Evolutionary conservation across 257 asterid species (phyloP).

Genomic region (Orobanche coerulescens): DNA sequence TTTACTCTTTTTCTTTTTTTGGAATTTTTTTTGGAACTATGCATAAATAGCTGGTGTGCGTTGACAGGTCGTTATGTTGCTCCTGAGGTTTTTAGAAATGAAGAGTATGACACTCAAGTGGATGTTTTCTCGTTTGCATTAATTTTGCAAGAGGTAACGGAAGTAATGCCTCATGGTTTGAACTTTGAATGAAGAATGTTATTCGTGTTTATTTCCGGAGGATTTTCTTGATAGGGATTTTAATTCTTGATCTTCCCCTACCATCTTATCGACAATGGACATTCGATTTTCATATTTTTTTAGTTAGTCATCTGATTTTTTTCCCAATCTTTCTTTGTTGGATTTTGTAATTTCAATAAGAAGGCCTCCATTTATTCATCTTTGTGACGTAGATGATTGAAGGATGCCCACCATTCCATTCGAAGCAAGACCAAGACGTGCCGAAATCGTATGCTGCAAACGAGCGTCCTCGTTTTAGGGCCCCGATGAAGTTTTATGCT

Average conservation of each 20-base stretch:
- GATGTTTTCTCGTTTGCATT: conserved; percentile 94
- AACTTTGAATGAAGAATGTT: not conserved
- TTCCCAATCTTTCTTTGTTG: too few species aligned
- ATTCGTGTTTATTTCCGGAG: not conserved
- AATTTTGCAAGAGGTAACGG: conserved; percentile 82
- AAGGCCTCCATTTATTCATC: conserved; percentile 23
- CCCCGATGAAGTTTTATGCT: conserved; percentile 56
- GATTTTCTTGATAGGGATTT: not conserved
- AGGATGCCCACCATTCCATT: conserved; percentile 65
- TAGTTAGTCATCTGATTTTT: too few species aligned
- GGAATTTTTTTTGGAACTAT: not conserved
- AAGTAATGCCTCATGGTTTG: not conserved
- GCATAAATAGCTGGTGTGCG: not conserved
- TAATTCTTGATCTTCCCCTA: not conserved
- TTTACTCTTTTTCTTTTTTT: not conserved
- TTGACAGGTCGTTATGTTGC: conserved; percentile 86
- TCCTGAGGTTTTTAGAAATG: conserved; percentile 79
- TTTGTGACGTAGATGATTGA: conserved; percentile 70
- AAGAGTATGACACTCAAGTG: conserved; percentile 91
- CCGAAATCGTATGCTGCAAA: conserved; percentile 48
- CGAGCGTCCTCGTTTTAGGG: conserved; percentile 81
- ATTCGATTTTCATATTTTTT: too few species aligned
- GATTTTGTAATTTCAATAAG: not conserved
- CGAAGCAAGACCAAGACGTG: conserved; percentile 56
- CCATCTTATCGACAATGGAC: not conserved